These are phyloP conservation scores for Colletotrichum magnum DNA, from an alignment of 2,329 filamentous ascomycete genomes.

Conservation along the genomic window DNA sequence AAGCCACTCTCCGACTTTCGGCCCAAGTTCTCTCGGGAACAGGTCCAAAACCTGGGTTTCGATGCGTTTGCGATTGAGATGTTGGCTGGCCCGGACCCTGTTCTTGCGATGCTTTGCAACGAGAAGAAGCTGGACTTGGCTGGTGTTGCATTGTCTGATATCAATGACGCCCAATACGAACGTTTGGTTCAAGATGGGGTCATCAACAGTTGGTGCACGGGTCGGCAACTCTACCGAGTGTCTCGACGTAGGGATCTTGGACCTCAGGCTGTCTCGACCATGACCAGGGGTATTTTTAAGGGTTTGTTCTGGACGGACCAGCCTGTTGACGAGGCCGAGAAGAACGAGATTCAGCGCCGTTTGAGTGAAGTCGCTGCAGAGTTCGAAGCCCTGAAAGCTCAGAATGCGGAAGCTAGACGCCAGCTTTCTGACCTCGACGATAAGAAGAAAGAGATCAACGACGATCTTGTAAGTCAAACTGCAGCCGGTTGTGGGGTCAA, in stretches of 20 bases:
- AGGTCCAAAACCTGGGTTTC: constrained; percentile 74
- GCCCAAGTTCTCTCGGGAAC: constrained; percentile 66
- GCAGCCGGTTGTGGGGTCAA: no score
- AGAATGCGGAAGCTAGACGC: constrained; percentile 57
- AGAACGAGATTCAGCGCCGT: constrained; percentile 70
- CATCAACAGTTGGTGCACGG: constrained; percentile 80
- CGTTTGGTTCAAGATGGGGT: constrained; percentile 69
- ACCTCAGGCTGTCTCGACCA: constrained; percentile 77
- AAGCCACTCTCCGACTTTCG: constrained; percentile 68
- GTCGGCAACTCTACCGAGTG: constrained; percentile 74
- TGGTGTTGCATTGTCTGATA: constrained; percentile 74
- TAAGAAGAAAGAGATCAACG: constrained; percentile 42
- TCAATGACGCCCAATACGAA: constrained; percentile 78
- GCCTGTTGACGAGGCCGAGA: constrained; percentile 78
- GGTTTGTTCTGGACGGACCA: constrained; percentile 84
- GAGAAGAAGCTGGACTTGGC: constrained; percentile 78
- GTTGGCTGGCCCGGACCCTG: constrained; percentile 83
- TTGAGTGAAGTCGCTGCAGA: constrained; percentile 61
- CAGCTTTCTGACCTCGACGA: constrained; percentile 52
- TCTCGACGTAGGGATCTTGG: constrained; percentile 86
- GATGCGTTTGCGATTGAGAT: constrained; percentile 86
- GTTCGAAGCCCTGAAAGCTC: constrained; percentile 56
- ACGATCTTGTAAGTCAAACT: constrained; percentile 48
- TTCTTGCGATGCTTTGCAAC: constrained; percentile 89
- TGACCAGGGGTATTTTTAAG: constrained; percentile 70